Base-by-base conservation (phyloP, 345 rosid genomes). In the Isatis tinctoria region DNA sequence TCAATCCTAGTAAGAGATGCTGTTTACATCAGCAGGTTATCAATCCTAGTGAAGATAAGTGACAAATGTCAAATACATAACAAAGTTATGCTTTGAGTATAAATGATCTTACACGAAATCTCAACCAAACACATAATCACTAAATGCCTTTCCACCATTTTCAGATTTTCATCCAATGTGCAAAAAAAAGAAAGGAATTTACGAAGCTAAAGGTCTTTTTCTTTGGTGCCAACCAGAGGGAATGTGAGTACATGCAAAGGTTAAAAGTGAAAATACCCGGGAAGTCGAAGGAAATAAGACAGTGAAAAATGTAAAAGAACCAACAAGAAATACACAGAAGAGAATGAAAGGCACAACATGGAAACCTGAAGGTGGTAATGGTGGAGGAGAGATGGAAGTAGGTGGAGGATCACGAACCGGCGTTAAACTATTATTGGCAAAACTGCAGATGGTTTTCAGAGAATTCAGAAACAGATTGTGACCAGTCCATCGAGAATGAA, bases 331-430 rank as follows among this genome's bases (percentile, higher is more conserved):
- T 28, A 52, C 20, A 58, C 1, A 36, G 45, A 51, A 41, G 27
- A 26, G 36, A 36, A 10, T 44, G 30, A 45, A 59, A 43, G 30
- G 47, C 12, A 24, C 60, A 33, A 54, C 72, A 69, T 36, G 70
- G 65, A 79, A 54, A 87, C 94, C 94, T 73, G 87, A 53, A 59
- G 85, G 14, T 54, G 83, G 0, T 14, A 79, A 3, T 39, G 85
- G 4, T 5, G 83, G 2, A 4, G 93, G 87, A 71, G 92, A 66
- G 58, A 67, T 3, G 64, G 93, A 85, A 73, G 93, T 80, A n/a
- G 91, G 87, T 6, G 92, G 88, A 73, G 91, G 35, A 28, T 60
- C 71, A 22, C 81, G 85, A 70, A 18, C 70, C 4, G 0, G 0
- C 1, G 32, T 83, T 2, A 94, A 72, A 0, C 0, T 4, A 78